A percentile compares a stretch with the other conserved stretches of the same genome.
Conservation (phyloP, 345 rosid genomes). For the Brassica rapa region DNA sequence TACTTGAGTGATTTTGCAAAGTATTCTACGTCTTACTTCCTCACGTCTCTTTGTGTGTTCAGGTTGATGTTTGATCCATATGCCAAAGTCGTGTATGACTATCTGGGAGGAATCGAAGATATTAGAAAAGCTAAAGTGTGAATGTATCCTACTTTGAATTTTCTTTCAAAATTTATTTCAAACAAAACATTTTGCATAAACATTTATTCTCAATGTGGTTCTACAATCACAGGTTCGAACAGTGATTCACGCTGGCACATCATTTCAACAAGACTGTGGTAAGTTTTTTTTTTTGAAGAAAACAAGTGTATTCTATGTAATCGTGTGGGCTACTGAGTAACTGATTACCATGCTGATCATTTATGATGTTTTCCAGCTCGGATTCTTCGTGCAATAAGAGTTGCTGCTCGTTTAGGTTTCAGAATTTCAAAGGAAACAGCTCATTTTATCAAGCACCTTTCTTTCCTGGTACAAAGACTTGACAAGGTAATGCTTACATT, state of each 20-base stretch:
- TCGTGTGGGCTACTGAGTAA: neutral
- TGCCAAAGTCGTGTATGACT: conserved; percentile 77
- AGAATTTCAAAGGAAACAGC: conserved; percentile 81
- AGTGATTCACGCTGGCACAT: conserved; percentile 58
- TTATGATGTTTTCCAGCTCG: conserved; percentile 62
- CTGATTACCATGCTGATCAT: neutral
- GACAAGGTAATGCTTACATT: conserved; percentile 58
- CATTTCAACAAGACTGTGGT: conserved; percentile 81
- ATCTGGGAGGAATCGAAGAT: conserved; percentile 90
- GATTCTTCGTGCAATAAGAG: conserved; percentile 74
- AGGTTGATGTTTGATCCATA: conserved; percentile 96
- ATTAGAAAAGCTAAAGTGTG: conserved; percentile 92
- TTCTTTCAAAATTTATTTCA: conserved; percentile 28
- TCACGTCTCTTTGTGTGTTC: conserved; percentile 25
- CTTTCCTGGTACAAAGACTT: conserved; percentile 59
- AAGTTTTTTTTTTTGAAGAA: conserved; percentile 15
- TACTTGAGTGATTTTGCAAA: neutral
- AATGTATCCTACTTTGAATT: conserved; percentile 46
- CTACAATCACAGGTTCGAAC: conserved; percentile 55
- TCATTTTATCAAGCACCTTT: conserved; percentile 60
- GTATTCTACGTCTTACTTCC: neutral
- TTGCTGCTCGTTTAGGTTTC: conserved; percentile 77
- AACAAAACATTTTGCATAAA: neutral
- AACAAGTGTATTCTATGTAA: neutral
- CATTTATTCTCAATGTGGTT: conserved; percentile 29